A percentile compares a stretch with the other conserved stretches of the same genome.
Conservation (phyloP, 2,329 filamentous ascomycete species). For the Atkinsonella hypoxylon region DNA sequence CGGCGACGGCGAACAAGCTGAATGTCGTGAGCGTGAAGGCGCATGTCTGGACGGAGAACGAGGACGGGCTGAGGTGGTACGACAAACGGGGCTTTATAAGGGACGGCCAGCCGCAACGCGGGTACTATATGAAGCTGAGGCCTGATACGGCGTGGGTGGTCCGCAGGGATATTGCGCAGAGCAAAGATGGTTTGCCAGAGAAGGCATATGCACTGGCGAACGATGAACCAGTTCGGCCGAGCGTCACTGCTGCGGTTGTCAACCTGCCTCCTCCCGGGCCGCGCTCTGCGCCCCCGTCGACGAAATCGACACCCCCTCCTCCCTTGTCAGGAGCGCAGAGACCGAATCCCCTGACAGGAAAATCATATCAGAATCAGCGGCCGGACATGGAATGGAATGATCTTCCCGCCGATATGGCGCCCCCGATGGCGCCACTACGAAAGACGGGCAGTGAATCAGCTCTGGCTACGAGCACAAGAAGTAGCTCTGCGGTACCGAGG, state of each 20-base stretch:
- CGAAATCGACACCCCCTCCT: constrained; percentile 13
- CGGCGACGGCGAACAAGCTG: constrained; percentile 22
- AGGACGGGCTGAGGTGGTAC: constrained; percentile 53
- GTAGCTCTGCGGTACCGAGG: constrained; percentile 37
- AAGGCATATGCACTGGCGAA: background rate
- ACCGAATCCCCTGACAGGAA: constrained; percentile 16
- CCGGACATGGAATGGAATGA: constrained; percentile 56
- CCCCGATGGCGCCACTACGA: constrained; percentile 17
- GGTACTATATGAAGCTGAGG: constrained; percentile 51
- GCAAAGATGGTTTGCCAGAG: background rate
- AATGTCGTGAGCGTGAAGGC: constrained; percentile 40
- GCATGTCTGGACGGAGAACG: constrained; percentile 57
- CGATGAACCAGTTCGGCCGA: constrained; percentile 9
- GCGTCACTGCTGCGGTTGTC: constrained; percentile 19
- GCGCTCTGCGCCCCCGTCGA: constrained; percentile 9
- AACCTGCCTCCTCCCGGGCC: constrained; percentile 15
- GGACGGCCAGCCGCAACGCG: constrained; percentile 33
- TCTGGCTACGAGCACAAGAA: constrained; percentile 40
- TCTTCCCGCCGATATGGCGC: constrained; percentile 46
- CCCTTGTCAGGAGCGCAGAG: background rate
- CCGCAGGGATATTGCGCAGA: constrained; percentile 22
- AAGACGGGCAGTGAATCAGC: constrained; percentile 18
- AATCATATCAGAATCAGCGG: constrained; percentile 47
- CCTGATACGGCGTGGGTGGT: constrained; percentile 52
- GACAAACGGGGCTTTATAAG: constrained; percentile 41